Base-by-base conservation (phyloP, 495 filamentous ascomycete species). In the Sphaerosporella brunnea region DNA sequence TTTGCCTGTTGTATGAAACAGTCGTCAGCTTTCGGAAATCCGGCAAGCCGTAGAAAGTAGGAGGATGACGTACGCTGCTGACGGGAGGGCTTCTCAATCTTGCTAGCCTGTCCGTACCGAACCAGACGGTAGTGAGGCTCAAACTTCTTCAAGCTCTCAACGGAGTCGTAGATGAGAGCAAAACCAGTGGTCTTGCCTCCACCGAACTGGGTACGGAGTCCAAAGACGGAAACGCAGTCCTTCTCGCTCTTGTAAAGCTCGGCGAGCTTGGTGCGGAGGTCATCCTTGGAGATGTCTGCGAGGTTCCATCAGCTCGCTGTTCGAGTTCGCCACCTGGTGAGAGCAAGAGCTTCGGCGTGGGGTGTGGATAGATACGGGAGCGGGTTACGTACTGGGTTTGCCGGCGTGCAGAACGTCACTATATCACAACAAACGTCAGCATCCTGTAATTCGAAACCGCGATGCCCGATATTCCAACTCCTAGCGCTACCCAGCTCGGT, bases 181-280 rank as follows among this genome's bases (percentile, higher is more conserved):
- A 99, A 99, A 59, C 92, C 92, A 50, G 88, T 96, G 68, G 80
- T 90, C 80, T 96, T 99, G 70, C 92, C 92, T 65, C 92, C 92
- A 83, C 92, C 92, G 68, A 81, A 99, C 67, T 95, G 87, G 45
- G 92, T 99, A 64, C 82, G 83, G 70, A 99, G 86, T 54, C 92
- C 92, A 71, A 96, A 99, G 67, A 90, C 84, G 68, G 77, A 84
- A 69, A 96, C 75, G 70, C 87, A 79, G 66, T 93, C 86, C 76
- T 96, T 94, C 70, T 77, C 76, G 68, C 81, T 73, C 78, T 95
- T 95, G 83, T 99, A 99, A 61, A 94, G 73, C 66, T 82, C 77
- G 65, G 83, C 75, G 63, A 99, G 79, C 75, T 94, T 96, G 62
- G 72, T 69, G 59, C 90, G 85, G 70, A 99, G 86, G 64, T 94